Evolutionary conservation across 139 green algal species (phyloP), one percentile per base, ranked within the genome.

Genomic region (Marvania coccoides): DNA sequence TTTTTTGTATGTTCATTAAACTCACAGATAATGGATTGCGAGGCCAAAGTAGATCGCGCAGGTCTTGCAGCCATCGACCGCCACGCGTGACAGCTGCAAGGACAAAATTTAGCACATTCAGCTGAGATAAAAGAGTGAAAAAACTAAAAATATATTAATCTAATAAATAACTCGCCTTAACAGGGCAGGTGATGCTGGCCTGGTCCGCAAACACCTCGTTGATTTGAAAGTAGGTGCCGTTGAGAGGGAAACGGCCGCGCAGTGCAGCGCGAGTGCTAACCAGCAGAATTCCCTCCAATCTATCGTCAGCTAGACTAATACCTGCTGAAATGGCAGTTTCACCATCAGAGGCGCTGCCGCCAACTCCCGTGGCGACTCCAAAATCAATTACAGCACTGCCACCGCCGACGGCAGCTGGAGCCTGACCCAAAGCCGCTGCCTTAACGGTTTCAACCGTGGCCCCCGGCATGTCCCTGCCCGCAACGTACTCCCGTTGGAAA

Each of bases 161-260:
- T 37, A 9, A 13, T 4, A 2, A 30, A n/a, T 40, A 62, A 34
- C 26, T 36, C 28, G 14, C 9, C n/a, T 19, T 40, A 68, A 24
- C 48, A 61, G 40, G 39, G 38, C 23, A 74, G 63, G 51, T 68
- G 39, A 5, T 33, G 24, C 38, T 34, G 37, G 9, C 65, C 3
- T 78, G 30, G 23, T 87, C 81, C 6, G 83, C 60, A 71, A 91
- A 91, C 39, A 89, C 62, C 74, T 91, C 84, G 36, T 85, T 89
- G 53, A 81, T 53, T 67, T 92, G 86, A 67, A 95, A 95, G 77
- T 92, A 95, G 2, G 88, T 94, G 14, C 86, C 88, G 47, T 92
- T 90, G 2, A 95, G 79, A 0, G 88, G 86, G 63, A 95, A 95
- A 4, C 60, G 71, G 26, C 81, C 74, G 0, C 61, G 51, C 58